These are phyloP conservation scores for Epichloe uncinata DNA, from an alignment of 2,329 filamentous ascomycete genomes.

Conservation along the genomic window DNA sequence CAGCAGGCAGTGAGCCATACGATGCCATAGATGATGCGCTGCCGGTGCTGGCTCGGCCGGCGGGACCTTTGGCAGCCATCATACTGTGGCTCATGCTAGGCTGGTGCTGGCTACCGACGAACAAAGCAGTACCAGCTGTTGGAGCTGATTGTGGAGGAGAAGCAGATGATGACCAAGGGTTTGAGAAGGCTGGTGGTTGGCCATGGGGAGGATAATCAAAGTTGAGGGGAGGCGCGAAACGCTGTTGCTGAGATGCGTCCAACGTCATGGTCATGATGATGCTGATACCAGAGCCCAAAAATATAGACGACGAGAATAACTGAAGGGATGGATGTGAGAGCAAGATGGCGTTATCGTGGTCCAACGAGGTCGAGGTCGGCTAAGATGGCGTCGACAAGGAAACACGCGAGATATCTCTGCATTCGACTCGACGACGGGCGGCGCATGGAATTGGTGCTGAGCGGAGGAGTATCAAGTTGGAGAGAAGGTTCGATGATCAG, in stretches of 20 bases:
- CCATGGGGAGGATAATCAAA: conserved; percentile 54
- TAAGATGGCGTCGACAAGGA: background rate
- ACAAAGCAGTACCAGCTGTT: conserved; percentile 46
- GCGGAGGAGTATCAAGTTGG: background rate
- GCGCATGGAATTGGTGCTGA: background rate
- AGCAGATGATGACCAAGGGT: conserved; percentile 64
- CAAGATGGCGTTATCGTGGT: background rate
- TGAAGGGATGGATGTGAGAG: no score
- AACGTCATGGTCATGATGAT: conserved; percentile 72
- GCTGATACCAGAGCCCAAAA: background rate
- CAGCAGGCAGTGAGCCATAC: conserved; percentile 57
- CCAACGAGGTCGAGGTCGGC: background rate
- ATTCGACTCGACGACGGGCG: background rate
- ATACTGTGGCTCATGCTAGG: conserved; percentile 40
- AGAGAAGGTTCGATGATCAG: conserved; percentile 34
- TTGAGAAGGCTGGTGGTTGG: conserved; percentile 65
- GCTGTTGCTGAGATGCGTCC: conserved; percentile 67
- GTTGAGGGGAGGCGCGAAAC: conserved; percentile 58
- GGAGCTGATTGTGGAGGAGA: conserved; percentile 29
- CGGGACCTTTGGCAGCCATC: conserved; percentile 30
- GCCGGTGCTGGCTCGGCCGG: conserved; percentile 44
- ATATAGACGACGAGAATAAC: background rate
- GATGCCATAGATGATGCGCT: conserved; percentile 50
- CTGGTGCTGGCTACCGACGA: conserved; percentile 39
- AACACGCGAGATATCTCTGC: background rate